Evolutionary conservation across 148 eudicot species (phyloP).

Genomic region (Amaranthus palmeri): DNA sequence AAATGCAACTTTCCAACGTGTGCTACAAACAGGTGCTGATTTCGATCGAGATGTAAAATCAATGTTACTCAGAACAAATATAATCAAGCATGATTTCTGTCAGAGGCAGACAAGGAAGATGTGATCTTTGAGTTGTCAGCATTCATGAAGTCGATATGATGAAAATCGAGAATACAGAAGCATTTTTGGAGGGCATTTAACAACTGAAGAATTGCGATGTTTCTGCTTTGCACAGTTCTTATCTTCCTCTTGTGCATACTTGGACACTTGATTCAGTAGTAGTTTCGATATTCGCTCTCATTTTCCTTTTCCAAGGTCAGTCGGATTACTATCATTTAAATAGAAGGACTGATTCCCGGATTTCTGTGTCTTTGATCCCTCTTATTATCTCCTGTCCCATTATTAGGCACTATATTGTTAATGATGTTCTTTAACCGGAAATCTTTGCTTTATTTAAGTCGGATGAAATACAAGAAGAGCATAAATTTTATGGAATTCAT

Average conservation of each 20-base stretch:
- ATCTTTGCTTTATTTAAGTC: too few species aligned
- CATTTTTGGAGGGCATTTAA: not conserved
- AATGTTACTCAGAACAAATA: constrained; percentile 76
- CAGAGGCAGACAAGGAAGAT: constrained; percentile 47
- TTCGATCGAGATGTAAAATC: constrained; percentile 77
- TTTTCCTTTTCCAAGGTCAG: not conserved
- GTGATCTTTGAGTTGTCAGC: constrained; percentile 6
- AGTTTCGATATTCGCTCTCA: not conserved
- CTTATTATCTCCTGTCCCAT: not conserved
- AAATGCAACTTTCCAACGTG: constrained; percentile 88
- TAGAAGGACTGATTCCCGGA: not conserved
- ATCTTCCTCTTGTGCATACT: constrained; percentile 24
- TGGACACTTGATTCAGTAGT: constrained; percentile 9
- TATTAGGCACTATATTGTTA: too few species aligned
- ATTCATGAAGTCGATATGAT: not conserved
- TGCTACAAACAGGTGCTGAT: constrained; percentile 75
- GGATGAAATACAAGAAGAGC: too few species aligned
- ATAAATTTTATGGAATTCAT: too few species aligned
- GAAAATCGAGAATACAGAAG: not conserved
- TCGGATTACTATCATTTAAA: not conserved
- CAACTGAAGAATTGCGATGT: not conserved
- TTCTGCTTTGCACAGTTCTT: constrained; percentile 15
- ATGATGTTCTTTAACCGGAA: too few species aligned
- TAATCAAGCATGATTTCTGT: constrained; percentile 62
- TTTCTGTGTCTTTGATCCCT: not conserved